Base-by-base conservation (phyloP, 2,329 filamentous ascomycete species). In the Trichoderma citrinoviride region DNA sequence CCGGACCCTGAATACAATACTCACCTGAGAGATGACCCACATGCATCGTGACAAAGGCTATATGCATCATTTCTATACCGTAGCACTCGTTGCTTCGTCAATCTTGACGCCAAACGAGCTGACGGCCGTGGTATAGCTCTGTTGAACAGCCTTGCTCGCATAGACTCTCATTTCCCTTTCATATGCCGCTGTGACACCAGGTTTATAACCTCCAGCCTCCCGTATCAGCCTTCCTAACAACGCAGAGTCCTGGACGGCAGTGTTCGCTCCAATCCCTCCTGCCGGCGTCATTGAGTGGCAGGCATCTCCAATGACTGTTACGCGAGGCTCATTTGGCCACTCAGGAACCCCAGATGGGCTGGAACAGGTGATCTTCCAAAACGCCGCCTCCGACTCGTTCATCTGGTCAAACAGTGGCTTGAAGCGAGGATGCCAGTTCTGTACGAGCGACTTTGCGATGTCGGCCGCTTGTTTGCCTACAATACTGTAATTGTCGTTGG, bases 341-440 rank as follows among this genome's bases (percentile, higher is more conserved):
- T 83, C 78, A 0, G 87, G 86, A 0, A 89, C 84, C 1, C 86
- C 85, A 0, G 78, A 78, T 0, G 86, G 86, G 0, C 79, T 82
- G 0, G 85, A 87, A 68, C 85, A 88, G 2, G 86, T 88, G 54
- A 89, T 88, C 69, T 87, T 89, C 85, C 85, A 88, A 68, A 89
- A 89, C 0, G 87, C 86, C 0, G 86, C 83, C 67, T 89, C 84
- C 0, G 73, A 67, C 63, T 81, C 82, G 5, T 77, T 72, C 83
- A 88, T 87, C 41, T 86, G 69, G 6, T 87, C 84, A 65, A 89
- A 83, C 0, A 89, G 73, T 1, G 85, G 80, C 71, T 78, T 81
- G 52, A 89, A 74, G 3, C 81, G 78, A 14, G 82, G 77, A 70
- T 87, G 79, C 87, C 86, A 89, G 40, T 83, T 71, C 17, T 75